These are phyloP conservation scores for Rhizopus microsporus DNA, from an alignment of 371 early-diverging fungal species.

Conservation along the genomic window DNA sequence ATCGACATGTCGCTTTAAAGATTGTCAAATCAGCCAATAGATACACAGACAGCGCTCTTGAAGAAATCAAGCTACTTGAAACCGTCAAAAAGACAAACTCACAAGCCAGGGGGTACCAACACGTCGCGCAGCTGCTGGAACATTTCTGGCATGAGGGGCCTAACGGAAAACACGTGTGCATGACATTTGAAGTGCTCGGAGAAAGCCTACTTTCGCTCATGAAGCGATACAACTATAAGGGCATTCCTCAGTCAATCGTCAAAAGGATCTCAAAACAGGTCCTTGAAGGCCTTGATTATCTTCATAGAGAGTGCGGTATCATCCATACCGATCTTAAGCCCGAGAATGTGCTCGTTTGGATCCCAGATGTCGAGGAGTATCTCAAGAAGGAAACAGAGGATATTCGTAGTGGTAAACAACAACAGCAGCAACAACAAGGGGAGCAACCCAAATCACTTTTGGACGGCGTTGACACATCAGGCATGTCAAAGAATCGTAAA, in stretches of 20 bases:
- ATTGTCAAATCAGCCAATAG: conserved; percentile 94
- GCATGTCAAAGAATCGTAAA: conserved; percentile 38
- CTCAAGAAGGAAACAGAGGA: conserved; percentile 25
- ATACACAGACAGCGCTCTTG: conserved; percentile 93
- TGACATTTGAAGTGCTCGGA: conserved; percentile 97
- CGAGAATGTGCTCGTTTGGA: conserved; percentile 91
- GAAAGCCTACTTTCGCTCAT: conserved; percentile 91
- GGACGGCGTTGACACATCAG: conserved; percentile 13
- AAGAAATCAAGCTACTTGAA: conserved; percentile 92
- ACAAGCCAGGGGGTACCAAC: conserved; percentile 55
- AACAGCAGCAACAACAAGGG: conserved; percentile 5
- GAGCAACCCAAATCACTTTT: conserved; percentile 4
- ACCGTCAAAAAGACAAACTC: conserved; percentile 70
- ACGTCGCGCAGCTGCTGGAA: conserved; percentile 85
- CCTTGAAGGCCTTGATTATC: conserved; percentile 87
- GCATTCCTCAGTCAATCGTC: conserved; percentile 83
- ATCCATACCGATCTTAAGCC: conserved; percentile 99
- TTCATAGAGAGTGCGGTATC: conserved; percentile 96
- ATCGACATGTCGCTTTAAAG: conserved; percentile 91
- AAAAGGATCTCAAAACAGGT: conserved; percentile 88
- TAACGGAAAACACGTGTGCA: conserved; percentile 92
- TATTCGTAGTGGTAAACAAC: conserved; percentile 18
- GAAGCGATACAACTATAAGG: conserved; percentile 64
- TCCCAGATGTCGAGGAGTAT: conserved; percentile 73
- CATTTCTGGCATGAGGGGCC: conserved; percentile 90